These are phyloP conservation scores for Flaveria bidentis DNA, from an alignment of 129 eudicot species.

Conservation along the genomic window DNA sequence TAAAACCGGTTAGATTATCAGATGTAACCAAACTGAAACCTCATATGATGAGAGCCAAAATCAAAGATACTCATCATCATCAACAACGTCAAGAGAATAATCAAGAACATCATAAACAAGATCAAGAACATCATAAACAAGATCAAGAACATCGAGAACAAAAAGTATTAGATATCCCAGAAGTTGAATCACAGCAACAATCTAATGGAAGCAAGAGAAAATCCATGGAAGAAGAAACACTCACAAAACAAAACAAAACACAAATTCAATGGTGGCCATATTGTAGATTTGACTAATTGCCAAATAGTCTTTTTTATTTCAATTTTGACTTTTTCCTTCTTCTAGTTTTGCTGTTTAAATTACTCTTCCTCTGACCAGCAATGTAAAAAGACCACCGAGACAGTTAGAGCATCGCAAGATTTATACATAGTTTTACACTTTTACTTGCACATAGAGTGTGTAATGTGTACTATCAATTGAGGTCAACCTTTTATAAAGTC, in stretches of 20 bases:
- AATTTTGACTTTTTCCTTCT: constrained; percentile 14
- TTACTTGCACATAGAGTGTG: constrained; percentile 22
- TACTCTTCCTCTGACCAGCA: constrained; percentile 28
- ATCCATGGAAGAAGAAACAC: constrained; percentile 55
- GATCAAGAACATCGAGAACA: constrained; percentile 19
- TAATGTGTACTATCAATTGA: constrained; percentile 16
- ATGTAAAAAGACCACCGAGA: constrained; percentile 35
- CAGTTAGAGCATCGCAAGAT: constrained; percentile 18
- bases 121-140: constrained; percentile 19
- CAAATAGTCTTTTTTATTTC: constrained; percentile 19
- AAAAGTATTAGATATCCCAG: constrained; percentile 10
- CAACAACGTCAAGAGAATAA: constrained; percentile 29
- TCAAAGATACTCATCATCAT: constrained; percentile 31
- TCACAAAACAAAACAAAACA: constrained; percentile 60
- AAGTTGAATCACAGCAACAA: constrained; percentile 39
- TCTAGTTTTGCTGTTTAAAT: constrained; percentile 29
- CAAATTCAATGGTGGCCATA: constrained; percentile 61
- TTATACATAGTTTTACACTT: constrained; percentile 23
- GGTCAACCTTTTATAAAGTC: constrained; percentile 21
- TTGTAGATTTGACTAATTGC: constrained; percentile 42
- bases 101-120: constrained; percentile 25
- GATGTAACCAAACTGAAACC: constrained; percentile 85
- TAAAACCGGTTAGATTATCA: constrained; percentile 82
- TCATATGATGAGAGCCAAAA: constrained; percentile 71
- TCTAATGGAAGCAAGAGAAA: constrained; percentile 62